Base-by-base conservation (phyloP, 331 rosid genomes). In the Malus hybrid region DNA sequence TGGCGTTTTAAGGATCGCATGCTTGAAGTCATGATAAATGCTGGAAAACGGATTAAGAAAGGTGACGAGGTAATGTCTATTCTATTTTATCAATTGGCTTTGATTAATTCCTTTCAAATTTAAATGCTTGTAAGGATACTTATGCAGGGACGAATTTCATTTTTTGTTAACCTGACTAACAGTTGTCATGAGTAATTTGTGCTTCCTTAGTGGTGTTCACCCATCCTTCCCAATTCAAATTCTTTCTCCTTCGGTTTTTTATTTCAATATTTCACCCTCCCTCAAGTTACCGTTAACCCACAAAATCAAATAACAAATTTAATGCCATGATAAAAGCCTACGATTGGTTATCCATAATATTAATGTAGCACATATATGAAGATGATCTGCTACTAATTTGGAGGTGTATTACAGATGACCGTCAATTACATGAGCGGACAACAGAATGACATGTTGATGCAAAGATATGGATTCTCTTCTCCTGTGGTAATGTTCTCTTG, bases 1-100 rank as follows among this genome's bases (percentile, higher is more conserved):
- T 94, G 99, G 99, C 97, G 97, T 72, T 90, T 84, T 80, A 94
- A 92, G 84, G 99, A 94, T 77, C 86, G 96, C 69, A 94, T 94
- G 99, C 91, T 92, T 75, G 99, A 94, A 86, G 99, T 94, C 74
- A 91, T 94, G 87, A 94, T 86, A 85, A 94, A 92, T 87, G 97
- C 99, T 75, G 99, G 99, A 46, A 91, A 91, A 74, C 73, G 54
- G 71, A 90, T 94, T 77, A 84, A 70, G 86, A 94, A 90, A 78
- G 99, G 99, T 57, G 97, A 94, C 33, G 96, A 87, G 94, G 99
- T 94, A 88, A 79, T 76, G 59, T 56, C 36, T 69, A 22, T 85
- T 56, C 56, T 76, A 44, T 55, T 77, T 75, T 46, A 16, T 31
- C 64, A 70, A 57, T 68, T 18, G 55, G 67, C 71, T 56, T 81